Evolutionary conservation across 2,329 filamentous ascomycete genomes (phyloP).

Genomic region (Ustulina deusta): DNA sequence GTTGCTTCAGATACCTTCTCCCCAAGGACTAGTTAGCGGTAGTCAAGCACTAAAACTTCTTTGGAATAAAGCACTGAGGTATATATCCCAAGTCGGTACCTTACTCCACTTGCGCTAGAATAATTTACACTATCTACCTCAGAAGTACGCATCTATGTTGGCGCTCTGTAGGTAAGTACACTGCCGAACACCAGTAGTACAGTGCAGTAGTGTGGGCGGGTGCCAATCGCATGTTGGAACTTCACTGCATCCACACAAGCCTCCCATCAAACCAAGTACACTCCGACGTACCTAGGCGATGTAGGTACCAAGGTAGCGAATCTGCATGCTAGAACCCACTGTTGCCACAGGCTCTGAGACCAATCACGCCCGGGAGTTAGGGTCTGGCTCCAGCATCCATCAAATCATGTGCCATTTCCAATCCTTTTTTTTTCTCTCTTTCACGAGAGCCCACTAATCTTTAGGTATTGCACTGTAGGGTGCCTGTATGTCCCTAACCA

Average conservation of each 20-base stretch:
- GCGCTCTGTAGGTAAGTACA: too few relatives aligned
- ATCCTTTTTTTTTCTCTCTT: slow-evolving; percentile 33
- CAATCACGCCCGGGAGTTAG: slow-evolving; percentile 15
- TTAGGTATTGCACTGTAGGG: not conserved
- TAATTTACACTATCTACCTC: not conserved
- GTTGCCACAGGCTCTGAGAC: slow-evolving; percentile 7
- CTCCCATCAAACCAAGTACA: not conserved
- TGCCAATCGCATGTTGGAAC: slow-evolving; percentile 7
- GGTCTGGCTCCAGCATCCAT: slow-evolving; percentile 22
- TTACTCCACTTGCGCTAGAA: not conserved
- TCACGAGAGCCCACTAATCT: not conserved
- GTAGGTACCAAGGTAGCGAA: not conserved
- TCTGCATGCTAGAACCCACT: slow-evolving; percentile 16
- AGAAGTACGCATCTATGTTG: too few relatives aligned
- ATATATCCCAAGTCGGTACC: not conserved
- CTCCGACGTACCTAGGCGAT: not conserved
- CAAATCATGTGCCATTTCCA: slow-evolving; percentile 44
- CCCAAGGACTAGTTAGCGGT: slow-evolving; percentile 1
- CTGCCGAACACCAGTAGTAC: too few relatives aligned
- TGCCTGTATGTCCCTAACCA: not conserved
- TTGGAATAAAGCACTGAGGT: slow-evolving; percentile 13
- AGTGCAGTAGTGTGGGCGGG: not conserved
- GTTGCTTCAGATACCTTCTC: slow-evolving; percentile 12
- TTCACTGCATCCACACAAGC: not conserved
- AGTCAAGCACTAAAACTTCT: not conserved